Percentiles rank a stretch among this genome's conserved stretches.
phyloP scores from a whole-genome alignment of 1,284 basidiomycete genomes.

The Cryptococcus sp. region DNA sequence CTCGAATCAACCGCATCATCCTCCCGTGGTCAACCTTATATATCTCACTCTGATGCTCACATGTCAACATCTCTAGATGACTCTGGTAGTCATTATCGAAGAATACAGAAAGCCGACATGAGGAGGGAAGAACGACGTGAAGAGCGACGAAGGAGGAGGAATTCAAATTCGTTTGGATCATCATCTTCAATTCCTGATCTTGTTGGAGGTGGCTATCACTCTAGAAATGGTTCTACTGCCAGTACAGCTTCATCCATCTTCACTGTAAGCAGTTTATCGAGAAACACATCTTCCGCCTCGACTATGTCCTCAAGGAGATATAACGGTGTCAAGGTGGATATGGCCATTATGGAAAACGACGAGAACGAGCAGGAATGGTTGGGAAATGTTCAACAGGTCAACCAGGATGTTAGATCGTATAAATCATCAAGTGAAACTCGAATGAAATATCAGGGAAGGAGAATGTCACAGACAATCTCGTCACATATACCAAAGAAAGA shows the following conservation, averaged over 20 bases:
- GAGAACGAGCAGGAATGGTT: slow-evolving; percentile 32
- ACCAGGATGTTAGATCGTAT: not conserved
- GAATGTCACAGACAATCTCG: not conserved
- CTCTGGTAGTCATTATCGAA: slow-evolving; percentile 40
- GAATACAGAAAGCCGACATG: slow-evolving; percentile 38
- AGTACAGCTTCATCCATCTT: slow-evolving; percentile 2
- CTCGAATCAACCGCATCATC: slow-evolving; percentile 5
- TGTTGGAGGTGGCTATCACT: slow-evolving; percentile 17
- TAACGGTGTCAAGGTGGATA: slow-evolving; percentile 25
- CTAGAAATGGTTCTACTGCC: slow-evolving; percentile 1
- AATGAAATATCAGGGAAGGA: not conserved
- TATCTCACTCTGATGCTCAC: slow-evolving; percentile 2
- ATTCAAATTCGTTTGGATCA: slow-evolving; percentile 20
- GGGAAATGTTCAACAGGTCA: not conserved
- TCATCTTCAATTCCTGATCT: slow-evolving; percentile 36
- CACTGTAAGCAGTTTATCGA: slow-evolving; percentile 21
- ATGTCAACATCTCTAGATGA: slow-evolving; percentile 15
- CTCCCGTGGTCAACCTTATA: not conserved
- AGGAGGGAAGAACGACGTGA: slow-evolving; percentile 33
- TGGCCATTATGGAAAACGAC: slow-evolving; percentile 39
- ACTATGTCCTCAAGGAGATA: slow-evolving; percentile 24
- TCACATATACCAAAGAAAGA: slow-evolving; percentile 7
- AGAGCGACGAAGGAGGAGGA: slow-evolving; percentile 30
- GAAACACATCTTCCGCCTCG: slow-evolving; percentile 29
- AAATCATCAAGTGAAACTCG: not conserved